Conservation (phyloP, 805 yeast species). For the Brettanomyces anomalus region DNA sequence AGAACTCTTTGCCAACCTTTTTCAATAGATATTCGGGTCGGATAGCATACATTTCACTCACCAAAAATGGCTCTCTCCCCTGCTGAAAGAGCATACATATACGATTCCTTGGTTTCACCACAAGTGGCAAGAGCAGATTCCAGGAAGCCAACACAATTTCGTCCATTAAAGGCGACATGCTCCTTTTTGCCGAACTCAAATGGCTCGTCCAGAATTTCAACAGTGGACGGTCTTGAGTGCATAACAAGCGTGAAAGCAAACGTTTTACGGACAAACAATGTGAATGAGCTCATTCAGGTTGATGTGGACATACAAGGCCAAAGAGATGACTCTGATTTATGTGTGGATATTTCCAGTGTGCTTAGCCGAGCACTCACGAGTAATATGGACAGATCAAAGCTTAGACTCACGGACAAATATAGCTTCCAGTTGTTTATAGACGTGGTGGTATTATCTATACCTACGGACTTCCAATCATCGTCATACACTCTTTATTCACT, state of each 20-base stretch:
- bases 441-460: conserved; percentile 65
- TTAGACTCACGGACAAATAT: conserved; percentile 64
- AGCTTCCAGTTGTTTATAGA: conserved; percentile 74
- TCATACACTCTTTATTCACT: conserved; percentile 62
- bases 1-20: too few species aligned
- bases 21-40: too few species aligned
- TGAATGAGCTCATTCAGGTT: conserved; percentile 50
- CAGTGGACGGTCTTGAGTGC: conserved; percentile 89
- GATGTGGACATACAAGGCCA: conserved; percentile 77
- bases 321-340: conserved; percentile 70
- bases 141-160: conserved; percentile 59
- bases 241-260: conserved; percentile 84
- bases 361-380: conserved; percentile 44
- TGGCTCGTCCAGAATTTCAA: conserved; percentile 83
- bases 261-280: conserved; percentile 42
- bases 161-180: conserved; percentile 79
- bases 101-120: conserved; percentile 64
- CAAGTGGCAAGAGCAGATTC: conserved; percentile 71
- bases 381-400: conserved; percentile 42
- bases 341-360: conserved; percentile 52
- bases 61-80: conserved; percentile 57
- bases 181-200: conserved; percentile 80
- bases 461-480: conserved; percentile 25
- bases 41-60: too few species aligned
- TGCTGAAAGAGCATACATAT: conserved; percentile 67